Base-by-base conservation (phyloP, 257 asterid genomes). In the Hygrophila difformis region DNA sequence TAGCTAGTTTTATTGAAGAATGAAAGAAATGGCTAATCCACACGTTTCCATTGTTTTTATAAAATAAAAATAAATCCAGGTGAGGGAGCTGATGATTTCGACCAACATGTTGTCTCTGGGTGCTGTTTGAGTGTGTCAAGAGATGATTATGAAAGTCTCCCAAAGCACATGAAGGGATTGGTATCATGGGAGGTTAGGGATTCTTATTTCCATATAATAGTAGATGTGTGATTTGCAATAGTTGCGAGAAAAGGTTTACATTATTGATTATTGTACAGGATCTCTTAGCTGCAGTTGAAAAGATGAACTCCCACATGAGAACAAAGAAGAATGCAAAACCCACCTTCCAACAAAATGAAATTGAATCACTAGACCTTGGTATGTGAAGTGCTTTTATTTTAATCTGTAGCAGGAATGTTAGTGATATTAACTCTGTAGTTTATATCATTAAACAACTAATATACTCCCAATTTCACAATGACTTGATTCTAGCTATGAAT, bases 121-220 rank as follows among this genome's bases (percentile, higher is more conserved):
- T 51, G 39, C 42, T 38, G 49, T 39, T 50, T 87, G 49, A 52
- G 47, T 49, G 73, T 84, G 42, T 54, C 79, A 1, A 64, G 39
- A 50, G 79, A 75, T 62, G 94, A 84, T 64, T 88, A 81, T 66
- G 94, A 84, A 60, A 71, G 57, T 56, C 92, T 84, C 18, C 94
- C 96, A 1, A 81, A 71, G 47, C 70, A 70, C 56, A 79, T 88
- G 82, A 81, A 71, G 71, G 74, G 70, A 35, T 63, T 88, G 64
- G 82, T 67, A 16, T 67, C 94, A 4, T 81, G 95, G 95, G 83
- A 88, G 97, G 97, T 88, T 67, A 18, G 65, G 13, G 21, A 18
- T 44, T 43, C 18, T 20, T 62, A 59, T 34, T 43, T 19, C 8
- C n/a, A 11, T 19, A 22, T 3, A 10, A 22, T 49, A 23, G n/a